Evolutionary conservation across 208 protist genomes (phyloP), one percentile per base, ranked within the genome.

Genomic region (Naegleria lovaniensis): DNA sequence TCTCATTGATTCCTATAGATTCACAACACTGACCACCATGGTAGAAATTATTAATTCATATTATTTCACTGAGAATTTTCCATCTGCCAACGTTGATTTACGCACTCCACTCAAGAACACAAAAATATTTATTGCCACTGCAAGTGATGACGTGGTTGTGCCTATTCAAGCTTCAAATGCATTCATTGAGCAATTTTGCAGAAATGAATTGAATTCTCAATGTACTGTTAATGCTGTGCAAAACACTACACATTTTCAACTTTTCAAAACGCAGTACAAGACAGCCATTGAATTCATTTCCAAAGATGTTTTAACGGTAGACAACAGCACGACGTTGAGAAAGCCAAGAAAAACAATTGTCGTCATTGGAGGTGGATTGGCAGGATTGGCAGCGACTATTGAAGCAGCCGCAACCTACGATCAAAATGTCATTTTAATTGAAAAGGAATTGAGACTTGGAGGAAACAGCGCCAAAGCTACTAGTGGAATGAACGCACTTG

Each of bases 381-480:
- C 95, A 13, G 95, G 95, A 40, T 76, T 96, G 39, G 94, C 92
- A n/a, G 94, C 95, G 5, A 93, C 93, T 25, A 93, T 95, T 92
- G 58, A 67, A 19, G 11, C 55, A 29, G 55, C 55, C 13, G 4
- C 11, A 4, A 67, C 55, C 55, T 67, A 67, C 55, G 55, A 67
- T 67, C 55, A 67, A 67, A 29, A 67, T 67, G 97, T 98, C 22
- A 93, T 95, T 38, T 91, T 99, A 29, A 90, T 99, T 36, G 97
- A 99, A 86, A 98, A 98, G 94, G 95, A 96, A 90, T 5, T 75
- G 41, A 94, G 92, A 89, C 83, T 98, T 19, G 98, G 98, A 41
- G 98, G 98, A 89, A 99, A 99, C 94, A 98, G 96, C 58, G 97
- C 96, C 85, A 99, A 99, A 94, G 98, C 98, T 15, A 97, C 96